Evolutionary conservation across 495 filamentous ascomycete species (phyloP), one percentile per base, ranked within the genome.

Genomic region (Penicillium ucsense): DNA sequence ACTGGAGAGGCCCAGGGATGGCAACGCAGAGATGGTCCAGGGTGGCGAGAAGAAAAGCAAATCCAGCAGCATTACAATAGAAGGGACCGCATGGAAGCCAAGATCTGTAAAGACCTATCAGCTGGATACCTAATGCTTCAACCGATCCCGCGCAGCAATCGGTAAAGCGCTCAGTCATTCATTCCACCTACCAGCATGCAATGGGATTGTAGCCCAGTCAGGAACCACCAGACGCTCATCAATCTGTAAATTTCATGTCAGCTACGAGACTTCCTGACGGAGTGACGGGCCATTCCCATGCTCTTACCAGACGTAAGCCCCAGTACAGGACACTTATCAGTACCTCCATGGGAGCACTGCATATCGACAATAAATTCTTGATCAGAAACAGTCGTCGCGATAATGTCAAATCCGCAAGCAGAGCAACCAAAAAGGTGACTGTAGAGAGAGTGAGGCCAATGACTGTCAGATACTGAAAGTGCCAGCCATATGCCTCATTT

Each of bases 281-380:
- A 20, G 20, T 20, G 20, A 20, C 20, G 20, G 20, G 20, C 20
- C 20, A 20, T 20, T 20, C 20, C 20, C 20, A 20, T 20, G 20
- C 20, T 20, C 56, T 48, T 35, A 74, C 71, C 44, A 62, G 8
- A 12, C 79, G 76, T 20, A 95, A 70, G 34, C 80, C 74, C 87
- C 89, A 94, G 62, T 95, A 95, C 0, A 95, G 72, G n/a, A 89
- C 65, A 59, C 77, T 86, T 56, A 95, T 86, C 31, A 95, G 63
- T 28, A 91, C 79, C 55, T 88, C 86, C 50, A 95, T 65, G 3
- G 89, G 90, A 4, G 88, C 79, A 45, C 80, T 82, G 59, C 81
- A 81, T 30, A 88, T 72, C 3, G 82, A 79, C 35, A 94, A 64
- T 4, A 74, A 62, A 60, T 94, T 94, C 64, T 95, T 95, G 46